Base-by-base conservation (phyloP, 2,329 filamentous ascomycete species). In the Fusarium sp. region DNA sequence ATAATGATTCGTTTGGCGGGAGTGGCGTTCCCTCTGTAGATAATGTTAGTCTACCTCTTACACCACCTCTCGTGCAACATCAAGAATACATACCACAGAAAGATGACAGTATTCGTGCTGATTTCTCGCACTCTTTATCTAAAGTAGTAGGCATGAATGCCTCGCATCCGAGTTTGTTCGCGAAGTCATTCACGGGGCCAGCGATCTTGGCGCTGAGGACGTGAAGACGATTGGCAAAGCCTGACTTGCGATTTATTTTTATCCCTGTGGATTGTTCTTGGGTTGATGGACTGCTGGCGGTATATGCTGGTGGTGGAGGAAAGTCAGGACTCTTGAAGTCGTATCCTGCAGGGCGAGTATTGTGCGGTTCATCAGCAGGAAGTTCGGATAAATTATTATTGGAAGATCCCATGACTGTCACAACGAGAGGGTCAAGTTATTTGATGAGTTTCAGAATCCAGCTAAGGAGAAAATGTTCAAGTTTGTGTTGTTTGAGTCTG, bases 91-190 rank as follows among this genome's bases (percentile, higher is more conserved):
- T 38, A 52, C 49, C 49, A n/a, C 49, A 52, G 23, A 52, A 52
- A 7, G 49, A 37, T 27, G 33, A 14, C 5, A 52, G 19, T n/a
- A 38, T 18, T 27, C 49, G 33, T 27, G 49, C 19, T n/a, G 49
- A 10, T 27, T 52, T 52, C 5, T 52, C 49, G 4, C 49, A 52
- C 19, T 52, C 49, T 7, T 38, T 52, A 3, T 52, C 33, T 14
- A 52, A 7, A 3, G 23, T 3, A 5, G 49, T 52, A 10, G 49
- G 49, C 49, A 52, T 52, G 19, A 52, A 52, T 38, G 49, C 33
- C 49, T 52, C 49, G 10, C 49, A 52, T 27, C 49, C 49, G 19
- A 52, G 49, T 23, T 52, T 52, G 14, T 52, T 52, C 0, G 49
- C 49, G 2, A 52, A 52, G 5, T 21, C 33, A 38, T 52, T 52